Conservation (phyloP, 768 basidiomycete genomes). For the Calocera cornea region DNA sequence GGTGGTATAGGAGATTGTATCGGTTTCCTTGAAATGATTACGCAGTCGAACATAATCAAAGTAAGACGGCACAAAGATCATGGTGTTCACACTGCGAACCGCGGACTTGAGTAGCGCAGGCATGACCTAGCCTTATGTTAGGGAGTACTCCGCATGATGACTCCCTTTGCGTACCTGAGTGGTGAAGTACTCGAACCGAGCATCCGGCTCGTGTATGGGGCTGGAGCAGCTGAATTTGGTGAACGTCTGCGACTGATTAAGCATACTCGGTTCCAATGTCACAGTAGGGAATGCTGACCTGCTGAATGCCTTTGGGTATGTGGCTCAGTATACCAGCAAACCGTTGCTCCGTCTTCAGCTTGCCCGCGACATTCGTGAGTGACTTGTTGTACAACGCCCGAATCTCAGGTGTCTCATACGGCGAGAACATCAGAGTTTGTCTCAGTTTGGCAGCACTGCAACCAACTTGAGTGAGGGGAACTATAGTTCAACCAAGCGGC, state of each 20-base stretch:
- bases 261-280: no score
- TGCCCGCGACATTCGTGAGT: conserved; percentile 76
- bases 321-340: conserved; percentile 50
- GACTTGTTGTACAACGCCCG: conserved; percentile 61
- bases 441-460: conserved; percentile 69
- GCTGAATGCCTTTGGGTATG: conserved; percentile 73
- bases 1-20: conserved; percentile 58
- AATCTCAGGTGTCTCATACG: conserved; percentile 81
- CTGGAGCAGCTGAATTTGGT: conserved; percentile 56
- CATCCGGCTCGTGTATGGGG: conserved; percentile 69
- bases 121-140: conserved; percentile 40
- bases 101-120: conserved; percentile 81
- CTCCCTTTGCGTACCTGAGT: conserved; percentile 43
- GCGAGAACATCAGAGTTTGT: conserved; percentile 75
- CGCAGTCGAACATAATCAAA: conserved; percentile 91
- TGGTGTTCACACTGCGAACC: conserved; percentile 77
- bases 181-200: conserved; percentile 75
- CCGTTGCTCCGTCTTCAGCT: conserved; percentile 51
- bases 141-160: neutral
- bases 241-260: conserved; percentile 40
- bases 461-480: conserved; percentile 7
- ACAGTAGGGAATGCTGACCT: conserved; percentile 49
- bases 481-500: conserved; percentile 23
- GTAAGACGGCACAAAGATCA: conserved; percentile 84
- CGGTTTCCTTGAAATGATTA: conserved; percentile 66